Evolutionary conservation across 2,329 filamentous ascomycete species (phyloP), one percentile per base, ranked within the genome.

Genomic region (Trichoderma atroviride): DNA sequence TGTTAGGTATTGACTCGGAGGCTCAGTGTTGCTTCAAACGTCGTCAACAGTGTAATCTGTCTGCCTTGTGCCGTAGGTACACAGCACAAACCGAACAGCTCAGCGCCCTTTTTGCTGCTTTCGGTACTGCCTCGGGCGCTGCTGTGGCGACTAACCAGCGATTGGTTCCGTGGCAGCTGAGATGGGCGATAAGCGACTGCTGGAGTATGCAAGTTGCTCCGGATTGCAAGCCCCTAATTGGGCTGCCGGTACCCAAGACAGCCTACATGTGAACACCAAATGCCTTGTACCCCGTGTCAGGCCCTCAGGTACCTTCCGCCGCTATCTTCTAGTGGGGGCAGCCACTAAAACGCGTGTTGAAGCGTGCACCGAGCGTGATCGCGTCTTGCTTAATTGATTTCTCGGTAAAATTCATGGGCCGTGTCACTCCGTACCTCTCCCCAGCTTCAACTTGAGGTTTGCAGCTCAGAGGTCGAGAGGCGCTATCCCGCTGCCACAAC

Each of bases 341-440:
- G 33, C 40, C 66, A 16, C 58, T 56, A 69, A 70, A 66, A 72
- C 69, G 70, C 71, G 70, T 69, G 52, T 53, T 50, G 69, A 55
- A 71, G 57, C 72, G 71, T 72, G 70, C 59, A 70, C 59, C 31
- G 59, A 50, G 53, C 70, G 71, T 69, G 72, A 60, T 69, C 72
- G 72, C 72, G 72, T 73, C 68, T 72, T 57, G 33, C 40, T 68
- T 70, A 67, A 69, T 69, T 67, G 52, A 67, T 56, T 55, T 40
- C 16, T 43, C 55, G 63, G 63, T 53, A 59, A 70, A 70, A 68
- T 55, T 59, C 31, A 61, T 43, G 59, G 62, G 40, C 52, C 33
- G 62, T 29, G 65, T 68, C 33, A 68, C 56, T 61, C 57, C 56
- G 65, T 68, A 60, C 57, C 37, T 68, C 52, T 52, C 40, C n/a